Evolutionary conservation across 1,284 basidiomycete genomes (phyloP).

Genomic region (Marasmius fiardii): DNA sequence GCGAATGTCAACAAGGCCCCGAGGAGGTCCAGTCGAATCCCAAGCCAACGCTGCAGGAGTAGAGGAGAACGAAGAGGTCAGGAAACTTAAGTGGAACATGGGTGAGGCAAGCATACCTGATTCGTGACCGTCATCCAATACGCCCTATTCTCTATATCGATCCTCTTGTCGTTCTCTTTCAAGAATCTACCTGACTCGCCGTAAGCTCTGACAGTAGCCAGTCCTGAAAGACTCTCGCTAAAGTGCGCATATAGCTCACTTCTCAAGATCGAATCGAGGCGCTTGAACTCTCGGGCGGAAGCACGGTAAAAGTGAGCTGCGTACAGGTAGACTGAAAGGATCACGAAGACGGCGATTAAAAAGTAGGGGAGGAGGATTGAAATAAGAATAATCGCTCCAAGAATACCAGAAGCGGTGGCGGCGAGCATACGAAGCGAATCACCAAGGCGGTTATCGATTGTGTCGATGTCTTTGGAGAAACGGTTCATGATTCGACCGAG

Average conservation of each 20-base stretch:
- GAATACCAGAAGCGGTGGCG: conserved; percentile 59
- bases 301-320: conserved; percentile 82
- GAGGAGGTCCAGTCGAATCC: conserved; percentile 83
- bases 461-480: conserved; percentile 83
- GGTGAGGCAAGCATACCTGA: conserved; percentile 41
- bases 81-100: too few relatives aligned
- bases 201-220: conserved; percentile 88
- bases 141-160: conserved; percentile 83
- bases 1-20: conserved; percentile 76
- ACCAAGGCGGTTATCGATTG: conserved; percentile 75
- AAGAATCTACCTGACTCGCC: conserved; percentile 70
- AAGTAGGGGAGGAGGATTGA: conserved; percentile 83
- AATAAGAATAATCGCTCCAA: conserved; percentile 78
- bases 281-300: conserved; percentile 78
- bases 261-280: conserved; percentile 54
- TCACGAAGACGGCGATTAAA: conserved; percentile 66
- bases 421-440: conserved; percentile 79
- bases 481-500: conserved; percentile 89
- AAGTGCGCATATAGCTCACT: conserved; percentile 83
- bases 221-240: conserved; percentile 83
- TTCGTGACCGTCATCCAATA: conserved; percentile 66
- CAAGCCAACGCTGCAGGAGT: conserved; percentile 71
- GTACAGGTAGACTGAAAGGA: conserved; percentile 58
- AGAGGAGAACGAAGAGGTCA: conserved; percentile 1
- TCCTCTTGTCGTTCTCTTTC: conserved; percentile 69